phyloP scores from a whole-genome alignment of 352 stramenopile species.

The Phytopythium litorale region DNA sequence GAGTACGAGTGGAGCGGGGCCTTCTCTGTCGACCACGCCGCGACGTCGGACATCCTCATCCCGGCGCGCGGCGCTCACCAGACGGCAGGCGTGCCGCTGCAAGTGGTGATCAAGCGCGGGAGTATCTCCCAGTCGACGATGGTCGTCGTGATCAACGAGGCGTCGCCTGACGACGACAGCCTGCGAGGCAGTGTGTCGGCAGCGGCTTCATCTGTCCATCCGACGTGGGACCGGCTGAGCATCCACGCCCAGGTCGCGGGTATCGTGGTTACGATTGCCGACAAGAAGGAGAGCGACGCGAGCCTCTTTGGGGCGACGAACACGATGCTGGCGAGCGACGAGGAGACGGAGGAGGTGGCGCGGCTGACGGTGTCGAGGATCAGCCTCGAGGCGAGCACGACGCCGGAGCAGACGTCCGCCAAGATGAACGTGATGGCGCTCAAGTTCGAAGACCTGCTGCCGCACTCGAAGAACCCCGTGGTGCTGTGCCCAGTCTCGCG shows the following conservation, averaged over 20 bases:
- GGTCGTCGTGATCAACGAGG: slow-evolving; percentile 58
- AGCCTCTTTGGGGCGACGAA: slow-evolving; percentile 4
- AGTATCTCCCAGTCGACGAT: slow-evolving; percentile 74
- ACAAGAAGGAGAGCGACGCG: slow-evolving; percentile 32
- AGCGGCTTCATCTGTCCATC: slow-evolving; percentile 13
- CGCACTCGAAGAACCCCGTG: slow-evolving; percentile 55
- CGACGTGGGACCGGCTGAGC: slow-evolving; percentile 58
- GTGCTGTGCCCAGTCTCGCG: slow-evolving; percentile 53
- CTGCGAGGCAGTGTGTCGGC: not conserved
- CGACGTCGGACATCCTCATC: slow-evolving; percentile 44
- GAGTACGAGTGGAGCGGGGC: slow-evolving; percentile 65
- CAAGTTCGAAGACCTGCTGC: slow-evolving; percentile 66
- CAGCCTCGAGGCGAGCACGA: slow-evolving; percentile 43
- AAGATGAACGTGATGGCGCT: slow-evolving; percentile 77
- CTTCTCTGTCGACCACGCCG: slow-evolving; percentile 48
- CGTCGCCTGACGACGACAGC: slow-evolving; percentile 9
- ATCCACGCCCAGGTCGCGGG: slow-evolving; percentile 69
- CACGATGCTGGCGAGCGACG: not conserved
- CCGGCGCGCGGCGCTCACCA: slow-evolving; percentile 24
- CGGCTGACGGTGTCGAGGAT: slow-evolving; percentile 67
- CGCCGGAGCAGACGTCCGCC: slow-evolving; percentile 34
- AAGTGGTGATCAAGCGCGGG: slow-evolving; percentile 65
- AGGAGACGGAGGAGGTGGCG: slow-evolving; percentile 44
- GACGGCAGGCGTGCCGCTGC: slow-evolving; percentile 21
- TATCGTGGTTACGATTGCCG: slow-evolving; percentile 62